Conservation (phyloP, 179 eudicot species). For the Drosera spatulata region DNA sequence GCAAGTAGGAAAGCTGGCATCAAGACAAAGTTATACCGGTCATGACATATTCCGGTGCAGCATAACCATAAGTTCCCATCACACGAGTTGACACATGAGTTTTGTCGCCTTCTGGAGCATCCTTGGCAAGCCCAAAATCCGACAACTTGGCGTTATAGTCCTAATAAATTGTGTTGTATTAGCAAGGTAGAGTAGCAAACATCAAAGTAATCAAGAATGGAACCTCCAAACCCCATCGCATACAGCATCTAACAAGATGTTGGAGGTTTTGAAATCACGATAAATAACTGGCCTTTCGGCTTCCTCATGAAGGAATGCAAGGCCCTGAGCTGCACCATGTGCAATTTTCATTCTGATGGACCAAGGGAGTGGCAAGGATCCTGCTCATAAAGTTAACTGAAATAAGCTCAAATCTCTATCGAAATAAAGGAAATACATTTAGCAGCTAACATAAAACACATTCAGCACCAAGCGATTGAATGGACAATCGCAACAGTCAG, state of each 20-base stretch:
- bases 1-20: not conserved
- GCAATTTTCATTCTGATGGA: slow-evolving; percentile 74
- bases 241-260: slow-evolving; percentile 83
- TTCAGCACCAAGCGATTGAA: too few relatives aligned
- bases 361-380: slow-evolving; percentile 77
- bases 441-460: too few relatives aligned
- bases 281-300: slow-evolving; percentile 70
- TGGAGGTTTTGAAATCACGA: slow-evolving; percentile 79
- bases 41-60: slow-evolving; percentile 88
- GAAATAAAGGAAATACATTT: too few relatives aligned
- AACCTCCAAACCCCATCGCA: slow-evolving; percentile 11
- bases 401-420: too few relatives aligned
- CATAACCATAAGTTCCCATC: slow-evolving; percentile 94
- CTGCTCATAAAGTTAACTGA: slow-evolving; percentile 6
- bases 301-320: slow-evolving; percentile 72
- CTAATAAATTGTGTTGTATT: slow-evolving; percentile 27
- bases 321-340: slow-evolving; percentile 59
- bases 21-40: slow-evolving; percentile 42
- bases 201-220: not conserved
- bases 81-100: slow-evolving; percentile 92
- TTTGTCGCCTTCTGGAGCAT: slow-evolving; percentile 86
- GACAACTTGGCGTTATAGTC: slow-evolving; percentile 87
- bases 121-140: slow-evolving; percentile 92
- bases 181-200: slow-evolving; percentile 4
- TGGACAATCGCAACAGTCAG: too few relatives aligned